Conservation (phyloP, 371 early-diverging fungal species). For the Furculomyces boomerangus region DNA sequence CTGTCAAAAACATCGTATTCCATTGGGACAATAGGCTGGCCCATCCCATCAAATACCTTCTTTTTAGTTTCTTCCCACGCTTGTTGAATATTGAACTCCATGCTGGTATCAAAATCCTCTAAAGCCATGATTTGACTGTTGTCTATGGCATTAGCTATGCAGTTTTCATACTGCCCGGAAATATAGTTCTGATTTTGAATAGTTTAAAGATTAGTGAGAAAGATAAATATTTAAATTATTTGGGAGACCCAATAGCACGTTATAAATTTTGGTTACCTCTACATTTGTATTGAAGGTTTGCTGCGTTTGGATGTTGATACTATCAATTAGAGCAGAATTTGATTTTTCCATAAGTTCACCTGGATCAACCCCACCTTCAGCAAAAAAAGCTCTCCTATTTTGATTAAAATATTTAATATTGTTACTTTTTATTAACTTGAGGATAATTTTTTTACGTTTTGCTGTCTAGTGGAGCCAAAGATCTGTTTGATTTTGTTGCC, state of each 20-base stretch:
- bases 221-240: too few species aligned
- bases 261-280: constrained; percentile 16
- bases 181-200: constrained; percentile 45
- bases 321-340: constrained; percentile 35
- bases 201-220: too few species aligned
- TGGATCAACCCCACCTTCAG: constrained; percentile 43
- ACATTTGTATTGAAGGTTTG: constrained; percentile 54
- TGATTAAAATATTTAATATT: neutral
- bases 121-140: constrained; percentile 30
- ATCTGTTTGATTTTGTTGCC: constrained; percentile 28
- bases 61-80: constrained; percentile 55
- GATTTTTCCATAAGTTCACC: constrained; percentile 34
- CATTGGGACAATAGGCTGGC: constrained; percentile 24
- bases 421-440: neutral
- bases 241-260: too few species aligned
- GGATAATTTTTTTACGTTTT: constrained; percentile 23
- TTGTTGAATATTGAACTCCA: constrained; percentile 27
- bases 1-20: too few species aligned
- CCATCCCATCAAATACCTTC: constrained; percentile 52
- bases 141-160: constrained; percentile 48
- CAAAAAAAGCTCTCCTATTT: constrained; percentile 19
- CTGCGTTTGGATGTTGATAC: constrained; percentile 46
- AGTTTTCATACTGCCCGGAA: constrained; percentile 45
- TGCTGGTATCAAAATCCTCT: constrained; percentile 28
- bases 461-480: constrained; percentile 25